Evolutionary conservation across 768 basidiomycete genomes (phyloP), one percentile per base, ranked within the genome.

Genomic region (Trametes villosa): DNA sequence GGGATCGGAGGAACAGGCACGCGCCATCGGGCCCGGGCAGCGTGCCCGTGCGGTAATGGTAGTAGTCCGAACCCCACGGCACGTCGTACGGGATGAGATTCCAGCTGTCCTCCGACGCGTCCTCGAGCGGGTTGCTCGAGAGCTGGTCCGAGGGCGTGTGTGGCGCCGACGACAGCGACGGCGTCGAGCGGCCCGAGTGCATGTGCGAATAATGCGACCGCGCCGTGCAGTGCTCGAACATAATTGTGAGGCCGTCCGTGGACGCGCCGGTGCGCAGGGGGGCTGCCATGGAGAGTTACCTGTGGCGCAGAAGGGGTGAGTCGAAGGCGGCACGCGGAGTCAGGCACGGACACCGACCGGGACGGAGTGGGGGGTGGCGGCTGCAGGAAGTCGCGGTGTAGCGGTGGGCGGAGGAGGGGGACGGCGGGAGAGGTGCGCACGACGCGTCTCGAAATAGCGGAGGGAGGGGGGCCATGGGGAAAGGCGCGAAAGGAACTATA

Each of bases 51-150:
- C 62, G 61, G 58, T 77, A 77, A 42, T 71, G 66, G 49, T 67
- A 69, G 60, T 76, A 77, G 31, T 69, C 70, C 31, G 65, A 60
- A 9, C 76, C 76, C 76, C 76, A 77, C 1, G 76, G 73, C 18
- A 77, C 72, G 62, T 77, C 69, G 65, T 77, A 77, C 7, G 76
- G 74, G 44, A 76, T 70, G 50, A 77, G 72, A 52, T 77, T 74
- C 76, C 76, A 77, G 40, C 67, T 65, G 31, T 74, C 72, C 27
- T 63, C 62, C 24, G 57, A 42, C 1, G 55, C 47, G 34, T 17
- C 33, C 30, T 62, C 61, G 5, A 57, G 53, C 12, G 52, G 38
- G 12, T 17, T 51, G 17, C 29, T 41, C 9, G 52, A 20, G n/a
- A n/a, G 49, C 44, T 15, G 53, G 17, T 59, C 51, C 3, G 47